Percentiles rank a stretch among this genome's conserved stretches.
Evolutionary conservation across 2,329 filamentous ascomycete species (phyloP).

Genomic region (Pyricularia grisea): DNA sequence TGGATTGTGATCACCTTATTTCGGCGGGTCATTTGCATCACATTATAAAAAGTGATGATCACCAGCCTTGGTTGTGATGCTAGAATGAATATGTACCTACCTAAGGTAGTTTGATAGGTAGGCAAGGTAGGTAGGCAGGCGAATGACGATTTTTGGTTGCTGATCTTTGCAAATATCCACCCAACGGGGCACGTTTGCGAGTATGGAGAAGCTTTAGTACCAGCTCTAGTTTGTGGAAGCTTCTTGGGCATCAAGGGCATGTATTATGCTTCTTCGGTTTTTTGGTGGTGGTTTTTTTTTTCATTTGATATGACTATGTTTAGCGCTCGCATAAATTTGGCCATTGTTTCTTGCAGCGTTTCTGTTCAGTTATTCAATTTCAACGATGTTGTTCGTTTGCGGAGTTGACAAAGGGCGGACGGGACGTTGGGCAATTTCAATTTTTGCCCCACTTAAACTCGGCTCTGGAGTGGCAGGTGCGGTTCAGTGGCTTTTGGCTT

Average conservation of each 20-base stretch:
- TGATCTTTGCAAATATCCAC: background rate
- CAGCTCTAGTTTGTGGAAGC: background rate
- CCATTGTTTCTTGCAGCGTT: too few relatives aligned
- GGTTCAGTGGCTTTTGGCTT: too few relatives aligned
- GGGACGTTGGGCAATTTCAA: background rate
- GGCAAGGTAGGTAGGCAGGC: background rate
- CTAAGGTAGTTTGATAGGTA: too few relatives aligned
- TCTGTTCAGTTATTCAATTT: too few relatives aligned
- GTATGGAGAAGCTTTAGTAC: background rate
- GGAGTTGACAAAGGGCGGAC: background rate
- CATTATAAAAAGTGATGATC: background rate
- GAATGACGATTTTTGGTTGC: background rate
- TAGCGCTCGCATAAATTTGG: too few relatives aligned
- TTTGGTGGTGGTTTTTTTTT: too few relatives aligned
- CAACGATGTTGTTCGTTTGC: background rate
- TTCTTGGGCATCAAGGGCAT: too few relatives aligned
- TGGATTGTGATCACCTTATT: background rate
- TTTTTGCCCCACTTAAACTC: background rate
- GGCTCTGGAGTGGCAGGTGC: background rate
- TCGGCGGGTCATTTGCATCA: background rate
- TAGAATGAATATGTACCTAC: background rate
- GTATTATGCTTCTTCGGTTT: too few relatives aligned
- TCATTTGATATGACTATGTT: too few relatives aligned
- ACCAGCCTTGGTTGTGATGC: background rate
- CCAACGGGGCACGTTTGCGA: background rate